Conservation (phyloP, 805 yeast species). For the Komagataella pseudopastoris region DNA sequence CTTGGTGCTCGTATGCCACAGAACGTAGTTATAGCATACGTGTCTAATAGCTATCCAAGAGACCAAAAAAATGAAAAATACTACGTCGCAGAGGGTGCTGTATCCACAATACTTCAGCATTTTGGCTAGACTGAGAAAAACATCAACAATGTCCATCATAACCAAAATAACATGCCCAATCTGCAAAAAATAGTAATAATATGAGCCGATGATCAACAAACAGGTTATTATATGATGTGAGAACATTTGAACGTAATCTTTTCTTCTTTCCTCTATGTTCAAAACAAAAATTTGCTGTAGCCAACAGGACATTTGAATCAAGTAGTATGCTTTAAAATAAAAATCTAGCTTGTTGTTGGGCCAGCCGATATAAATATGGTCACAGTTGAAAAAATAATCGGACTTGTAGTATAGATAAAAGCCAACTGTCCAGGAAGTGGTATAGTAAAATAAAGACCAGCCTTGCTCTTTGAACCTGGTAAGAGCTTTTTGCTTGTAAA, state of each 20-base stretch:
- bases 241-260: constrained; percentile 80
- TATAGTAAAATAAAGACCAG: constrained; percentile 58
- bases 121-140: constrained; percentile 59
- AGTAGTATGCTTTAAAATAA: constrained; percentile 52
- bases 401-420: constrained; percentile 40
- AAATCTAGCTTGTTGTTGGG: constrained; percentile 52
- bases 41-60: constrained; percentile 68
- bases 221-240: constrained; percentile 79
- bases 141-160: constrained; percentile 78
- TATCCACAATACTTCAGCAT: constrained; percentile 62
- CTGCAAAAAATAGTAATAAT: constrained; percentile 55
- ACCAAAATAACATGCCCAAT: constrained; percentile 69
- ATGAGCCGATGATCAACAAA: constrained; percentile 54
- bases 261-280: constrained; percentile 65
- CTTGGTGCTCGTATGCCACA: constrained; percentile 41
- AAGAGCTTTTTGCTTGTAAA: constrained; percentile 34
- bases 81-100: constrained; percentile 44
- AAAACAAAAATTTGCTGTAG: constrained; percentile 66
- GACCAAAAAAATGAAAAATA: constrained; percentile 54
- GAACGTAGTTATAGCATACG: constrained; percentile 53
- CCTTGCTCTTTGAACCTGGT: constrained; percentile 79
- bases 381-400: constrained; percentile 44
- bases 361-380: constrained; percentile 52
- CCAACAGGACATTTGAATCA: constrained; percentile 68
- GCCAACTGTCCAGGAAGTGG: constrained; percentile 42